Conservation (phyloP, 106 monocot species). For the Cymbidium sinense region DNA sequence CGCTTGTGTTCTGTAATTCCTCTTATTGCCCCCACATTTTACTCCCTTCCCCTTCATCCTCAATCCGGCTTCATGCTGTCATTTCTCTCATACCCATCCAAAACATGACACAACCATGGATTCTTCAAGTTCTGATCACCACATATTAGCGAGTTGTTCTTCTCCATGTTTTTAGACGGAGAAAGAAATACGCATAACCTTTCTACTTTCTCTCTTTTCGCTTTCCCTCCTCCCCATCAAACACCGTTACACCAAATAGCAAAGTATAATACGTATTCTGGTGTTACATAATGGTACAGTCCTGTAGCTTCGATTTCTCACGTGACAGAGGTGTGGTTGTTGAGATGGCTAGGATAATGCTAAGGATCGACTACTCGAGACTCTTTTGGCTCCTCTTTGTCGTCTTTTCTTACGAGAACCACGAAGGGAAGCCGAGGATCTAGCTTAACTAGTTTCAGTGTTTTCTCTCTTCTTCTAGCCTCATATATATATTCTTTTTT, state of each 20-base stretch:
- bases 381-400: conserved; percentile 84
- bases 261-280: neutral
- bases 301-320: conserved; percentile 41
- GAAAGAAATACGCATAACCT: neutral
- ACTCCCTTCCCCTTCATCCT: neutral
- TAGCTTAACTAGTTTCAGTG: neutral
- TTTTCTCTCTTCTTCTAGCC: neutral
- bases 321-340: conserved; percentile 12
- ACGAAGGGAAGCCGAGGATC: conserved; percentile 78
- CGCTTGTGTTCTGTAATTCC: neutral
- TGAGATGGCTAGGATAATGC: conserved; percentile 64
- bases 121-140: conserved; percentile 75
- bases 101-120: conserved; percentile 42
- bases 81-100: neutral
- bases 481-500: no score
- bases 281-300: conserved; percentile 27
- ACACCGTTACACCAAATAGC: neutral
- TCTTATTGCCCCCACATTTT: neutral
- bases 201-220: neutral
- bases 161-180: neutral
- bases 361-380: conserved; percentile 67
- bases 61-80: no score
- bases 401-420: conserved; percentile 81
- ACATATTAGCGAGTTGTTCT: neutral
- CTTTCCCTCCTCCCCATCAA: neutral